These are phyloP conservation scores for Aspergillus clavatus DNA, from an alignment of 2,329 filamentous ascomycete genomes.

Conservation along the genomic window DNA sequence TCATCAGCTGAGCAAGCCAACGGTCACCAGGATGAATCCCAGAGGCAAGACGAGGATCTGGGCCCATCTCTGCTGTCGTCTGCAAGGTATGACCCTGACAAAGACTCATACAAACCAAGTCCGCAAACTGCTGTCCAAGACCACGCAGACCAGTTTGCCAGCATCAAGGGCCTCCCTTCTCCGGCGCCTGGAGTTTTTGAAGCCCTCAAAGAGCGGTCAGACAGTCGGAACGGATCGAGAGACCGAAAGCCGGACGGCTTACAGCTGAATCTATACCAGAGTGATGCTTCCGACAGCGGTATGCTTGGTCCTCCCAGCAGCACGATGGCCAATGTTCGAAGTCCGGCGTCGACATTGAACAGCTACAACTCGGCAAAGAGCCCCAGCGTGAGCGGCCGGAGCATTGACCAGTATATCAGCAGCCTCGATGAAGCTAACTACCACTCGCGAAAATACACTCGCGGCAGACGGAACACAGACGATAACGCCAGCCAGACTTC, in stretches of 20 bases:
- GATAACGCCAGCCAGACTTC: conserved; percentile 43
- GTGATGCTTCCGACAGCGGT: conserved; percentile 48
- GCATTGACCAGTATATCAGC: conserved; percentile 78
- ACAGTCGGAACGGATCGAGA: conserved; percentile 57
- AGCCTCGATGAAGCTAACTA: conserved; percentile 74
- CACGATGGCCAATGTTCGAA: conserved; percentile 42
- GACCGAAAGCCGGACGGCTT: conserved; percentile 75
- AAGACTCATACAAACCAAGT: conserved; percentile 39
- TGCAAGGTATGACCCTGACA: conserved; percentile 41
- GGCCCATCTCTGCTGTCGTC: conserved; percentile 40
- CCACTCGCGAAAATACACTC: conserved; percentile 52
- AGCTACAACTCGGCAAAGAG: conserved; percentile 52
- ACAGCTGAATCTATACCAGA: conserved; percentile 55
- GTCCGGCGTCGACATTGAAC: conserved; percentile 35
- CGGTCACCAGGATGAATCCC: conserved; percentile 25
- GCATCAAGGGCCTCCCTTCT: conserved; percentile 59
- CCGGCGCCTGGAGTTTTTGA: conserved; percentile 62
- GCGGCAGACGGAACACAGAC: conserved; percentile 46
- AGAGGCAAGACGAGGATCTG: conserved; percentile 29
- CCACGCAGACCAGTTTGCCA: conserved; percentile 57
- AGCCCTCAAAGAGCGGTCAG: conserved; percentile 55
- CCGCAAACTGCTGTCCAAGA: conserved; percentile 63
- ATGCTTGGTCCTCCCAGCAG: conserved; percentile 50
- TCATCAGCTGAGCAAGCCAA: conserved; percentile 45
- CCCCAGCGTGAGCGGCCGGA: conserved; percentile 58